A percentile compares a stretch with the other conserved stretches of the same genome.
Conservation (phyloP, 1,284 basidiomycete genomes). For the Schizopora paradoxa region DNA sequence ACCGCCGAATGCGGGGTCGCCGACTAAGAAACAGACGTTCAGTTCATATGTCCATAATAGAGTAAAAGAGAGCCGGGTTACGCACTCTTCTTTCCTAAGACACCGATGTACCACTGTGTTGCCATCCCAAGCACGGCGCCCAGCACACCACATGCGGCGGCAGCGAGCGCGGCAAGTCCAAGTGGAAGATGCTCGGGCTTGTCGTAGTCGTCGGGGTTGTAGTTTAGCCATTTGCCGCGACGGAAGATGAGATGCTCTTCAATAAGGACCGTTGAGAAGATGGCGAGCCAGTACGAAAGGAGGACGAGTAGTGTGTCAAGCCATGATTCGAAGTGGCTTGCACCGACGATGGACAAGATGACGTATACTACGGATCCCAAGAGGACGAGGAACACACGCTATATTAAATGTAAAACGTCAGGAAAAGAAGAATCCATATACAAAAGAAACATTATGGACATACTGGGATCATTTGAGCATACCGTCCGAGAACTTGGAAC, state of each 20-base stretch:
- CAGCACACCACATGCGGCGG: slow-evolving; percentile 25
- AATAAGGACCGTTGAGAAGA: slow-evolving; percentile 29
- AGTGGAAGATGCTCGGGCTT: slow-evolving; percentile 25
- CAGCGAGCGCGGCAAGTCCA: slow-evolving; percentile 27
- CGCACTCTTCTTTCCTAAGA: slow-evolving; percentile 22
- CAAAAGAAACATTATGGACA: background rate
- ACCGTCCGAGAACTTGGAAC: slow-evolving; percentile 31
- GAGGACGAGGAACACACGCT: slow-evolving; percentile 31
- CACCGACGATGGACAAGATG: slow-evolving; percentile 32
- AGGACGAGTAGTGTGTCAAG: slow-evolving; percentile 31
- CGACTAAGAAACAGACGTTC: slow-evolving; percentile 14
- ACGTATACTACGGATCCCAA: slow-evolving; percentile 31
- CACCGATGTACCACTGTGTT: slow-evolving; percentile 28
- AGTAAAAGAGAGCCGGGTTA: slow-evolving; percentile 1
- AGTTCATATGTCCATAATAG: background rate
- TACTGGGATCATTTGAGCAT: slow-evolving; percentile 31
- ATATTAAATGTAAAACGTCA: background rate
- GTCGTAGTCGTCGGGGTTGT: slow-evolving; percentile 29
- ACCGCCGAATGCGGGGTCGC: slow-evolving; percentile 23
- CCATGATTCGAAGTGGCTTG: slow-evolving; percentile 29
- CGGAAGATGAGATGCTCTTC: slow-evolving; percentile 35
- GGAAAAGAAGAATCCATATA: background rate
- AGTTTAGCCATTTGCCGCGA: slow-evolving; percentile 26
- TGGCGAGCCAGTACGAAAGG: slow-evolving; percentile 31
- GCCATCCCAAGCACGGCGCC: slow-evolving; percentile 31